A percentile compares a stretch with the other conserved stretches of the same genome.
These are phyloP conservation scores for Escallonia rubra DNA, from an alignment of 129 eudicot species.

Conservation along the genomic window DNA sequence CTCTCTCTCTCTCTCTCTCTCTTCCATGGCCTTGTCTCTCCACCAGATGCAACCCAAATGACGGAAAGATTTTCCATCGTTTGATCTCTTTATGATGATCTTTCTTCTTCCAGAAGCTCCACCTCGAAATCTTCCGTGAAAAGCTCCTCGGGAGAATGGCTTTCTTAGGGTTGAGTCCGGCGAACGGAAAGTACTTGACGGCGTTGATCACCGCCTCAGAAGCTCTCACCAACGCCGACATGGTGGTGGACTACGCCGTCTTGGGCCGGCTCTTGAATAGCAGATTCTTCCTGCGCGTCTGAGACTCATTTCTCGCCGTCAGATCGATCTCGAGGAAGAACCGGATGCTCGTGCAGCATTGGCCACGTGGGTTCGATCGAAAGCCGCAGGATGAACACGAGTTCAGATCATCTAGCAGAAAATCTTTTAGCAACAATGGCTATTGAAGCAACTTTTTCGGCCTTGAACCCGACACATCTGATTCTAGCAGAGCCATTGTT, in stretches of 20 bases:
- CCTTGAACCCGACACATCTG: conserved; percentile 23
- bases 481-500: conserved; percentile 4
- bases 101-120: conserved; percentile 67
- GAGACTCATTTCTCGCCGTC: conserved; percentile 16
- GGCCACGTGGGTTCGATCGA: conserved; percentile 63
- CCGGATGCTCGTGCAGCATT: conserved; percentile 65
- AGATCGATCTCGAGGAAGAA: conserved; percentile 50
- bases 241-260: conserved; percentile 12
- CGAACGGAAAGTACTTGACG: conserved; percentile 48
- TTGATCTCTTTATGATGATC: conserved; percentile 36
- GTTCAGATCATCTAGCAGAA: conserved; percentile 68
- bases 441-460: conserved; percentile 25
- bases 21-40: no score
- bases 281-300: conserved; percentile 12
- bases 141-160: conserved; percentile 35
- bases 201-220: conserved; percentile 46
- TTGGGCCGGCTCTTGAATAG: conserved; percentile 17
- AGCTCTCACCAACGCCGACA: conserved; percentile 46
- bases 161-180: conserved; percentile 17
- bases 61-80: conserved; percentile 44
- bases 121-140: conserved; percentile 45
- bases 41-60: no score
- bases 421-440: conserved; percentile 62
- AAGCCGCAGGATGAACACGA: conserved; percentile 90
- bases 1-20: no score